Evolutionary conservation across 202 grass and related monocot genomes (phyloP), one percentile per base, ranked within the genome.

Genomic region (Zizania palustris): DNA sequence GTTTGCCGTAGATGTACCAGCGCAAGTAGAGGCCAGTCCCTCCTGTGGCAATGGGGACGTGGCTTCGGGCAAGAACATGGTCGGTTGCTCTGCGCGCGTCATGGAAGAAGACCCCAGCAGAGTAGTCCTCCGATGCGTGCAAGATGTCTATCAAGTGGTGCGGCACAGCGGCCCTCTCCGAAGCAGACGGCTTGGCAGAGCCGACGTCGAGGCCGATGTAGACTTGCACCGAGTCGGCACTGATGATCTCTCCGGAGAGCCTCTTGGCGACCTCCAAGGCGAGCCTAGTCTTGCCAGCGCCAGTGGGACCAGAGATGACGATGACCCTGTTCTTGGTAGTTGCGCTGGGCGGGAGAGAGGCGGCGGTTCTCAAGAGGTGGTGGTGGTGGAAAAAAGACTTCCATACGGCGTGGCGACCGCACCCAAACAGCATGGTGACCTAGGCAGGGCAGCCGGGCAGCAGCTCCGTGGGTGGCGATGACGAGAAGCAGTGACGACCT

Each of bases 1-100:
- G 93, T 79, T 97, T 97, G 38, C 93, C 93, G 16, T 97, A 97
- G 18, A 97, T 85, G 76, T 88, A 97, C 93, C 93, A 97, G 55
- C 93, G 38, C 1, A 97, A 20, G 81, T 97, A 97, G 3, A 97
- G 84, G 34, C 93, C 93, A 0, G 93, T 97, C 28, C 93, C 93
- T 5, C 93, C 93, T 0, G 86, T 78, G 5, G 93, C 80, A 9
- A 97, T 73, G 0, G 94, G 94, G 18, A 93, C 91, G 1, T 41
- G 9, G 4, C 84, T 84, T 40, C 83, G 90, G 16, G 20, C 37
- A 10, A 97, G 75, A 38, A 93, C 82, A 33, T 64, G 71, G 3
- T 75, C 65, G 0, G 89, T 93, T 7, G 89, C 94, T 5, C 49
- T 85, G 28, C 91, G 69, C 10, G 89, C 86, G 9, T 93, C 94